phyloP scores from a whole-genome alignment of 176 grass and related monocot species.

The Urochloa ruziziensis region DNA sequence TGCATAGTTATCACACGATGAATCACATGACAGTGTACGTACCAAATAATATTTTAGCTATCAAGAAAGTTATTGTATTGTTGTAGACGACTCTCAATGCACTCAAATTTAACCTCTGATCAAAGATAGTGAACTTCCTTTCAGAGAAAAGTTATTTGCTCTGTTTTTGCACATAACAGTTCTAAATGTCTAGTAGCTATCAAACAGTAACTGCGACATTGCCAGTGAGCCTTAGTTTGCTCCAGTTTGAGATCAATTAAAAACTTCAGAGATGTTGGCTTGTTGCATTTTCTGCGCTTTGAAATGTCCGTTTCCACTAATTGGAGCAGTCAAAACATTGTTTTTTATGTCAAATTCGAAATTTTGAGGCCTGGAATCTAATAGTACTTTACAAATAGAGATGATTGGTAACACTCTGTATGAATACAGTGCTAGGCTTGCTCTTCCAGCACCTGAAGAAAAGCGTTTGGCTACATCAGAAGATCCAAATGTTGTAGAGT shows the following conservation, averaged over 20 bases:
- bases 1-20: background rate
- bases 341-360: background rate
- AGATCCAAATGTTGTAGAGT: slow-evolving; percentile 17
- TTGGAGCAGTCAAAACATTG: background rate
- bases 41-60: background rate
- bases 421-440: slow-evolving; percentile 74
- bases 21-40: background rate
- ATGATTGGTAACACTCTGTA: slow-evolving; percentile 26
- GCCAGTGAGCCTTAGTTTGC: background rate
- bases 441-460: slow-evolving; percentile 73
- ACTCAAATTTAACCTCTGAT: background rate
- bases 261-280: background rate
- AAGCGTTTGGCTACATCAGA: slow-evolving; percentile 40
- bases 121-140: background rate
- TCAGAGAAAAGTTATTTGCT: background rate
- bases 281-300: slow-evolving; percentile 16
- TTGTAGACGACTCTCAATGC: background rate
- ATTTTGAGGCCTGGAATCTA: background rate
- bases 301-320: background rate
- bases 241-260: slow-evolving; percentile 7
- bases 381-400: background rate
- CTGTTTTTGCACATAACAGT: background rate
- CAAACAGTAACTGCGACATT: background rate
- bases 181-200: background rate
- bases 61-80: background rate